phyloP scores from a whole-genome alignment of 2,329 filamentous ascomycete species.

The Xylariaceae sp. region DNA sequence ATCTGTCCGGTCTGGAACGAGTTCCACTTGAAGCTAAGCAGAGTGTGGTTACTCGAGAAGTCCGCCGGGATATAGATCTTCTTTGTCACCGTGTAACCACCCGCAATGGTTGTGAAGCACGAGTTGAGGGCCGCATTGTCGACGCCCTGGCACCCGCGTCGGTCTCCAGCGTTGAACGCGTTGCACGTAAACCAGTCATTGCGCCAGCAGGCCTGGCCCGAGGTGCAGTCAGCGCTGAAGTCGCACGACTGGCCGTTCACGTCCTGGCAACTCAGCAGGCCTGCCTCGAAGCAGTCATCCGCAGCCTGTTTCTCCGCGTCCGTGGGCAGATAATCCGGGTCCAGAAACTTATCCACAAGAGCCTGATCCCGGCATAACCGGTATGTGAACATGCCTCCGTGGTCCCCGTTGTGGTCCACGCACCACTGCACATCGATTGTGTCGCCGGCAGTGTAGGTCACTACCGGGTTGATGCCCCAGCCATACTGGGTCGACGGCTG shows the following conservation, averaged over 20 bases:
- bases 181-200: conserved; percentile 65
- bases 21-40: conserved; percentile 62
- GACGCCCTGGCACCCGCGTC: conserved; percentile 54
- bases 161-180: conserved; percentile 46
- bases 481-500: conserved; percentile 44
- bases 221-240: conserved; percentile 55
- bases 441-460: conserved; percentile 54
- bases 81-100: conserved; percentile 60
- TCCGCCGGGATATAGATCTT: conserved; percentile 58
- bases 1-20: conserved; percentile 61
- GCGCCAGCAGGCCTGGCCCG: conserved; percentile 52
- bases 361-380: conserved; percentile 60
- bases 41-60: conserved; percentile 51
- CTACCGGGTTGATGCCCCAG: conserved; percentile 54
- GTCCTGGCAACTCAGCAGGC: conserved; percentile 56
- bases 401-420: conserved; percentile 62
- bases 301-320: conserved; percentile 59
- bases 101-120: conserved; percentile 59
- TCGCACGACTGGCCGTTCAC: conserved; percentile 56
- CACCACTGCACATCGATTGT: conserved; percentile 61
- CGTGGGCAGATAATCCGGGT: conserved; percentile 55
- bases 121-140: conserved; percentile 52
- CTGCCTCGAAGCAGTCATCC: conserved; percentile 58
- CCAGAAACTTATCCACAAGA: conserved; percentile 57
- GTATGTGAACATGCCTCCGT: conserved; percentile 63